Percentiles rank a stretch among this genome's conserved stretches.
These are phyloP conservation scores for Dendrocalamus sinicus DNA, from an alignment of 176 grass and related monocot genomes.

Conservation along the genomic window DNA sequence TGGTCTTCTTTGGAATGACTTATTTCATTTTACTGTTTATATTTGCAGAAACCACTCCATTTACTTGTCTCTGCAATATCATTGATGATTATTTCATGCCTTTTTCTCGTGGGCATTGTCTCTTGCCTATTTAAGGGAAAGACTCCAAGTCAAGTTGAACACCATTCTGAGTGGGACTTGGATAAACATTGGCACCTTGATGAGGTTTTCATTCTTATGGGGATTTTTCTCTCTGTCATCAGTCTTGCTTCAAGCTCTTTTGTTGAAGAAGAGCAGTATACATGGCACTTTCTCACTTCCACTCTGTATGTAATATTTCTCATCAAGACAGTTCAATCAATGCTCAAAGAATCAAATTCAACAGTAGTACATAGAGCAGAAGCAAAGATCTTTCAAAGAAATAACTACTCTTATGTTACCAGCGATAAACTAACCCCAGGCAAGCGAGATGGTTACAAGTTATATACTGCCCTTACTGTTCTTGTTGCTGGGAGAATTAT, in stretches of 20 bases:
- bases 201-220: slow-evolving; percentile 75
- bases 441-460: slow-evolving; percentile 36
- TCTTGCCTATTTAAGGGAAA: slow-evolving; percentile 50
- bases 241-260: slow-evolving; percentile 91
- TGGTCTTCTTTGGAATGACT: slow-evolving; percentile 25
- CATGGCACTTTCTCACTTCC: slow-evolving; percentile 87
- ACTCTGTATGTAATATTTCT: slow-evolving; percentile 90
- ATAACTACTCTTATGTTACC: slow-evolving; percentile 28
- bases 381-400: slow-evolving; percentile 15
- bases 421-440: slow-evolving; percentile 32
- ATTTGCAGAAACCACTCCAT: slow-evolving; percentile 84
- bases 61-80: slow-evolving; percentile 67
- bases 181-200: slow-evolving; percentile 56
- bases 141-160: slow-evolving; percentile 29
- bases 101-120: slow-evolving; percentile 50
- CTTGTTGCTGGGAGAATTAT: slow-evolving; percentile 81
- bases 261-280: slow-evolving; percentile 99
- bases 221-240: slow-evolving; percentile 61
- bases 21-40: slow-evolving; percentile 21
- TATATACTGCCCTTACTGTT: slow-evolving; percentile 64
- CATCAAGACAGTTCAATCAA: slow-evolving; percentile 52
- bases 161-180: slow-evolving; percentile 23
- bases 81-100: slow-evolving; percentile 74
- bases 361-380: slow-evolving; percentile 29
- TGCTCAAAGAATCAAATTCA: slow-evolving; percentile 55